Evolutionary conservation across 2,329 filamentous ascomycete species (phyloP).

Genomic region (Cephalotrichum gorgonifer): DNA sequence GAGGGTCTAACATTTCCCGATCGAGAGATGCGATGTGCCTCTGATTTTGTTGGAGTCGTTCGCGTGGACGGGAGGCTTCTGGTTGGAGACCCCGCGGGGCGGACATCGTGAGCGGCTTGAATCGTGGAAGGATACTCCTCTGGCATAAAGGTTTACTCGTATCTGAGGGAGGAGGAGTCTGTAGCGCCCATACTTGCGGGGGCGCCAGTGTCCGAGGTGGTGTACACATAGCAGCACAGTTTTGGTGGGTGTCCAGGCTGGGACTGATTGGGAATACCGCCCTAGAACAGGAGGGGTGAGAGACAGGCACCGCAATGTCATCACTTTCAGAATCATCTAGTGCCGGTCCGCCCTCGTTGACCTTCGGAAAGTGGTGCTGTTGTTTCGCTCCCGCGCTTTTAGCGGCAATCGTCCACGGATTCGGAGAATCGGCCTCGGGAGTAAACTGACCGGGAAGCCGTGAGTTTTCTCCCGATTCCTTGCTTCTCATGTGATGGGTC

Average conservation of each 20-base stretch:
- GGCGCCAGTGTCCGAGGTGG: not conserved
- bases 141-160: not conserved
- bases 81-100: not conserved
- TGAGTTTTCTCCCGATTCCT: not conserved
- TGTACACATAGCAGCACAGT: not conserved
- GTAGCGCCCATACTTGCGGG: not conserved
- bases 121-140: not conserved
- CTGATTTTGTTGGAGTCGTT: not conserved
- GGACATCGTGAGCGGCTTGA: not conserved
- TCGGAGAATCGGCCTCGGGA: not conserved
- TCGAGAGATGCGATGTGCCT: not conserved
- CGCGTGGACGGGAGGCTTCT: not conserved
- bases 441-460: not conserved
- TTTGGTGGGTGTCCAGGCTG: not conserved
- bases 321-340: not conserved
- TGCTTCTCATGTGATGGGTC: not conserved
- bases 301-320: no score
- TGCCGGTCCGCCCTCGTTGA: not conserved
- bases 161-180: not conserved
- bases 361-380: not conserved
- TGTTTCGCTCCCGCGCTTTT: not conserved
- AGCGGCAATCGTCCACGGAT: not conserved
- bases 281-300: not conserved
- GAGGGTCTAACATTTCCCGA: not conserved
- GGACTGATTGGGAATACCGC: not conserved